Evolutionary conservation across 108 stramenopile species (phyloP), one percentile per base, ranked within the genome.

Genomic region (Stephanodiscus triporus): DNA sequence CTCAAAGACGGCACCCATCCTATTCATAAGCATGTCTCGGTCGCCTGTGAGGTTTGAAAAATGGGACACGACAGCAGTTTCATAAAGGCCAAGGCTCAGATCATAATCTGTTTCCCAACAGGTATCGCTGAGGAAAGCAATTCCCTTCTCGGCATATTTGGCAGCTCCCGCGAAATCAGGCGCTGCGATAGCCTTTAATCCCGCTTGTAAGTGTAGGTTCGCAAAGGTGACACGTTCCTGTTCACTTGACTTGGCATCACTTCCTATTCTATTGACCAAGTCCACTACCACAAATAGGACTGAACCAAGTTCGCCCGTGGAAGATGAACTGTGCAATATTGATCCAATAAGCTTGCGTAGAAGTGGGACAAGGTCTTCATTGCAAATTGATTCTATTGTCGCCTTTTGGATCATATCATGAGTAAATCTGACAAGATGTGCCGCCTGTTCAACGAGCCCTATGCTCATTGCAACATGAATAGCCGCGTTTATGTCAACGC

Each of bases 391-490:
- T 17, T 63, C 51, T 26, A 73, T 34, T 2, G 57, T 37, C 48
- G 72, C 51, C 63, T 73, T 32, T 10, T 40, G 58, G 16, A 70
- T 70, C 61, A 77, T 77, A 23, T 77, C 76, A 64, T 77, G 76
- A 49, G 69, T 29, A 56, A 77, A 77, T 4, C 45, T 42, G 45
- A 63, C 47, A 27, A 58, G 30, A n/a, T 70, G 43, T 0, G 43
- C 29, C 3, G 69, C 54, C 27, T 57, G 16, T 42, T 77, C 69
- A 23, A 77, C 32, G 13, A 77, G 45, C 32, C 76, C 68, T 30
- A 20, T 26, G 10, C 53, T 42, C 19, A 38, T 9, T 9, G 64
- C 69, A 66, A 38, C 55, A 2, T 48, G 26, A 9, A 70, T 26
- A 7, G 43, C 64, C 17, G 56, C 43, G 16, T 20, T 70, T 22